phyloP scores from a whole-genome alignment of 768 basidiomycete genomes.

The Pseudohyphozyma bogoriensis region DNA sequence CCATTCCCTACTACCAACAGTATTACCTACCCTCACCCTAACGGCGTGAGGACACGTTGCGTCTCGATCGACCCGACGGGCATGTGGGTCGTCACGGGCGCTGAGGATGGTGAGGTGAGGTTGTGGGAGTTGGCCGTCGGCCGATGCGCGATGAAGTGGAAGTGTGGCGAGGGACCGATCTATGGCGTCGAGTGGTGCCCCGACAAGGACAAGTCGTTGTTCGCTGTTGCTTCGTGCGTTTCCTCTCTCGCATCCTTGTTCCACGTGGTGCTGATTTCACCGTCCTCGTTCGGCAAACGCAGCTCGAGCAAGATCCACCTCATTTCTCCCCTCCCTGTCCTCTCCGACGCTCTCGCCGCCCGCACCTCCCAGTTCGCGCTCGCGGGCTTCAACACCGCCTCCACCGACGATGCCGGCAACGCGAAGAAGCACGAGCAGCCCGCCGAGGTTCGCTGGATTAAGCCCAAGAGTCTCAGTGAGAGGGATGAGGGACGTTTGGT shows the following conservation, averaged over 20 bases:
- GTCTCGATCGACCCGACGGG: conserved; percentile 77
- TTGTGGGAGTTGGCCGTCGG: conserved; percentile 90
- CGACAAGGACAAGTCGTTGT: conserved; percentile 40
- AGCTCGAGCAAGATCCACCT: conserved; percentile 75
- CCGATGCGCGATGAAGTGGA: conserved; percentile 76
- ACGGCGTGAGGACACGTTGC: conserved; percentile 56
- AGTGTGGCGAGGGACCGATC: conserved; percentile 51
- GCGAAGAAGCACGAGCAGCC: conserved; percentile 22
- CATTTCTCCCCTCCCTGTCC: conserved; percentile 67
- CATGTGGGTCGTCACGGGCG: conserved; percentile 81
- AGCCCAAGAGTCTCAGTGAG: conserved; percentile 37
- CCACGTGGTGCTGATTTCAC: background rate
- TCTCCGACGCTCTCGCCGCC: conserved; percentile 48
- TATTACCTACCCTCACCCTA: conserved; percentile 58
- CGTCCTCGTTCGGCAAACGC: conserved; percentile 1
- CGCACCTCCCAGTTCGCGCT: conserved; percentile 53
- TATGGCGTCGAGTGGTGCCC: conserved; percentile 91
- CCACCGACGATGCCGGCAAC: conserved; percentile 24
- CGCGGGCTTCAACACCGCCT: conserved; percentile 56
- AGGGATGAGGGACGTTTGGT: conserved; percentile 41
- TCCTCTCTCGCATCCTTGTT: background rate
- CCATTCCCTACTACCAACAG: conserved; percentile 87
- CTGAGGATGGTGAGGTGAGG: conserved; percentile 73
- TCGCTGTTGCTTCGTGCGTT: conserved; percentile 30
- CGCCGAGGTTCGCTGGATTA: conserved; percentile 40